Conservation (phyloP, 164 flowering plant species). For the Piper betle region DNA sequence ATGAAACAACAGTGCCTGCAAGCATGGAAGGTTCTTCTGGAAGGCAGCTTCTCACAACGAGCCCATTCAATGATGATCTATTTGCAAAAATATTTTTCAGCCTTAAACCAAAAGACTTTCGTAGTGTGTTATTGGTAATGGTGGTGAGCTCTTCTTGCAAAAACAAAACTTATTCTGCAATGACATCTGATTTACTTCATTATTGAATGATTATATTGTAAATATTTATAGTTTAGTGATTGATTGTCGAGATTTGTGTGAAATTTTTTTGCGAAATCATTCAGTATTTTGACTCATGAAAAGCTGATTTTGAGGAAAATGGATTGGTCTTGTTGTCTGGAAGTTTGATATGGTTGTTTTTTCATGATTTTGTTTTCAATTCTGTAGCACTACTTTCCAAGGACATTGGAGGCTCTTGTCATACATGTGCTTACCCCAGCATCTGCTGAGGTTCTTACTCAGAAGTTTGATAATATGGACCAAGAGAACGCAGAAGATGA, state of each 20-base stretch:
- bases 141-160: conserved; percentile 40
- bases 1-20: conserved; percentile 13
- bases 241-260: not conserved
- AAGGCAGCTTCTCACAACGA: conserved; percentile 11
- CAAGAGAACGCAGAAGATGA: conserved; percentile 37
- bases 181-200: too few relatives aligned
- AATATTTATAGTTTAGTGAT: too few relatives aligned
- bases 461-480: conserved; percentile 91
- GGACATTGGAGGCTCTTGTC: conserved; percentile 78
- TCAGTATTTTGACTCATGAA: not conserved
- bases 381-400: conserved; percentile 74
- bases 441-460: conserved; percentile 82
- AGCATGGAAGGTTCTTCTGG: not conserved
- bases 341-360: not conserved
- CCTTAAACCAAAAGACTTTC: conserved; percentile 45
- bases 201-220: too few relatives aligned
- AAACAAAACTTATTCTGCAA: not conserved
- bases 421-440: conserved; percentile 81
- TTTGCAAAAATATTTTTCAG: conserved; percentile 53
- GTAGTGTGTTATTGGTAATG: conserved; percentile 51
- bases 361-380: not conserved
- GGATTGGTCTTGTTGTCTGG: not conserved
- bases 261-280: not conserved
- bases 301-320: not conserved
- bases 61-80: conserved; percentile 44